These are phyloP conservation scores for Rhynchospora pubera DNA, from an alignment of 176 grass and related monocot species.

Conservation along the genomic window DNA sequence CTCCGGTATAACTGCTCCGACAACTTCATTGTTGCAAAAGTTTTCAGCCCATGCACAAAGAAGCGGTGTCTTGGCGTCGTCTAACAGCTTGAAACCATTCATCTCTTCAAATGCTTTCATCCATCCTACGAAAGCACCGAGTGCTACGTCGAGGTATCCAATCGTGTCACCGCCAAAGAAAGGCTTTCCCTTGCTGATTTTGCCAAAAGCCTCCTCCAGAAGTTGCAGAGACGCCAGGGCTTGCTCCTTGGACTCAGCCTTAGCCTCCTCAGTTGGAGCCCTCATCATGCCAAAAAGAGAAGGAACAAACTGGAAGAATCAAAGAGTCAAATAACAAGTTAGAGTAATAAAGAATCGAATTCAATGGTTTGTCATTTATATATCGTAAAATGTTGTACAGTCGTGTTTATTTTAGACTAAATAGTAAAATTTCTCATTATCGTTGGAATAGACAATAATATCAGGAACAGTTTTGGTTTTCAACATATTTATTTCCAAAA, in stretches of 20 bases:
- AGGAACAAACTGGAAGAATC: slow-evolving; percentile 18
- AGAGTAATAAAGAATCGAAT: background rate
- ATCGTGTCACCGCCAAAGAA: slow-evolving; percentile 37
- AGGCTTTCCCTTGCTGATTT: slow-evolving; percentile 26
- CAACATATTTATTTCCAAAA: too few species aligned
- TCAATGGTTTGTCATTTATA: background rate
- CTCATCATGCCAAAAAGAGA: slow-evolving; percentile 4
- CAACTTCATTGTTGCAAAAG: slow-evolving; percentile 29
- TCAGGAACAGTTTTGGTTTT: too few species aligned
- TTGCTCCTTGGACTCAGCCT: slow-evolving; percentile 22
- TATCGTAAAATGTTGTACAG: background rate
- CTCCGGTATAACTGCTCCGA: slow-evolving; percentile 27
- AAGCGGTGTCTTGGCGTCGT: slow-evolving; percentile 22
- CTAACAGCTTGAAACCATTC: slow-evolving; percentile 22
- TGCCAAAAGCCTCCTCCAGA: slow-evolving; percentile 35
- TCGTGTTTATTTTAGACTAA: too few species aligned
- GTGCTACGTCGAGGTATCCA: slow-evolving; percentile 35
- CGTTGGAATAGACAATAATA: too few species aligned
- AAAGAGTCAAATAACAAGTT: background rate
- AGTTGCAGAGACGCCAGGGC: slow-evolving; percentile 6
- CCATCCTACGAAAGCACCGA: slow-evolving; percentile 37
- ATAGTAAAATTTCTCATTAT: too few species aligned
- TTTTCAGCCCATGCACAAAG: slow-evolving; percentile 39
- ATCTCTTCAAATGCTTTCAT: slow-evolving; percentile 28
- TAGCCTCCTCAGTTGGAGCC: slow-evolving; percentile 30